Evolutionary conservation across 1,139 yeast species (phyloP), one percentile per base, ranked within the genome.

Genomic region (Yamadazyma sp.): DNA sequence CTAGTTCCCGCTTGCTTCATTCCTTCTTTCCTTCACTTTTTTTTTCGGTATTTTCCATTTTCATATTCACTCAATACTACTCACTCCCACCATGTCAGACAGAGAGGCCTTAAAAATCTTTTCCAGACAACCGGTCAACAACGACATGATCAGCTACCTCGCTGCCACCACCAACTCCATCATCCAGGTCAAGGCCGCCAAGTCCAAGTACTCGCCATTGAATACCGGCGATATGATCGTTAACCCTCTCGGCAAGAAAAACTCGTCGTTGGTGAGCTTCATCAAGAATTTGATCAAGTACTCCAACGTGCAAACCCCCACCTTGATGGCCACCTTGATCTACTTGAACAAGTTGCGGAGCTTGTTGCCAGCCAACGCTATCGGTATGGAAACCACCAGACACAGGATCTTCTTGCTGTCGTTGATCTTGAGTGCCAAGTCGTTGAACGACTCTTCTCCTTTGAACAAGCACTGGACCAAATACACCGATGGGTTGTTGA

Each of bases 381-480:
- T 85, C 44, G 98, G 98, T 17, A 87, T 91, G 78, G 88, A 87
- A 50, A 87, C 97, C 42, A 89, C 98, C 5, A 79, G 95, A 58
- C 98, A 92, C 66, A 75, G 98, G 46, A 87, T 92, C 44, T 91
- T 92, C 51, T 69, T 92, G 41, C 95, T 96, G 0, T 80, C 96
- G 33, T 73, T 92, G 46, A 87, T 92, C 39, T 69, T 92, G 45
- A 86, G 95, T 29, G 96, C 98, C 17, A 92, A 92, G 66, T 83
- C 83, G 48, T 76, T 91, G 48, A 92, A 92, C 62, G 98, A 92
- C 66, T 83, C 95, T 3, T 83, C 94, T 14, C 98, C 98, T 37
- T 77, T 91, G 61, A 92, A 92, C 66, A 89, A 85, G 65, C 96
- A 91, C 69, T 92, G 98, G 98, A 84, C 95, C 12, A 75, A 79